A percentile compares a stretch with the other conserved stretches of the same genome.
These are phyloP conservation scores for Pinus taeda DNA, from an alignment of 75 land plant species.

Conservation along the genomic window DNA sequence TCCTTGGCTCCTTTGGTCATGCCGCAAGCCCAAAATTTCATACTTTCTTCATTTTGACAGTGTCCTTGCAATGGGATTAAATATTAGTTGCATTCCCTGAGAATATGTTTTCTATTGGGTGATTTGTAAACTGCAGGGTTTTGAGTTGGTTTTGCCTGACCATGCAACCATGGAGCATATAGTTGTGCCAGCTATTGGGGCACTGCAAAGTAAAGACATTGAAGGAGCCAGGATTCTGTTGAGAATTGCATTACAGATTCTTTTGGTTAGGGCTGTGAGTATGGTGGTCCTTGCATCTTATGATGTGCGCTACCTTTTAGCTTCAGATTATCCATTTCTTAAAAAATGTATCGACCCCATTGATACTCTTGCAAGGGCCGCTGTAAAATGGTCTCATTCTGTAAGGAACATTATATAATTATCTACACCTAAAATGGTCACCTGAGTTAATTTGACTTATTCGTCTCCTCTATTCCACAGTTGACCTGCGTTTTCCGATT, in stretches of 20 bases:
- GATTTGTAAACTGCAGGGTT: slow-evolving; percentile 42
- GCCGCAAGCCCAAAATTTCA: too few species aligned
- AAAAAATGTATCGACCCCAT: slow-evolving; percentile 59
- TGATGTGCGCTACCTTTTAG: slow-evolving; percentile 41
- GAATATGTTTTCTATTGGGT: not conserved
- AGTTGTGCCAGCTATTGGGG: slow-evolving; percentile 56
- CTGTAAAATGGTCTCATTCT: slow-evolving; percentile 38
- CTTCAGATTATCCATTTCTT: slow-evolving; percentile 59
- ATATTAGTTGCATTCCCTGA: too few species aligned
- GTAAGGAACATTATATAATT: too few species aligned
- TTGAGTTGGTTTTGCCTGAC: slow-evolving; percentile 68
- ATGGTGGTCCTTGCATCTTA: slow-evolving; percentile 52
- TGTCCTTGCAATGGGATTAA: too few species aligned
- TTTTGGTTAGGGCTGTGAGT: slow-evolving; percentile 64
- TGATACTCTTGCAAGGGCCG: slow-evolving; percentile 46
- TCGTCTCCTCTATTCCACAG: too few species aligned
- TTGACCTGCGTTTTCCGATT: too few species aligned
- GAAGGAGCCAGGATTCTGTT: slow-evolving; percentile 61
- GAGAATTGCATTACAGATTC: slow-evolving; percentile 64
- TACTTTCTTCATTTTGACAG: too few species aligned
- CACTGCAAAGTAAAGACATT: slow-evolving; percentile 48
- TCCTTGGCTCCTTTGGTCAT: too few species aligned
- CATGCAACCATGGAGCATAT: slow-evolving; percentile 72
- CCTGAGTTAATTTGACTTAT: too few species aligned
- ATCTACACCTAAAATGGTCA: too few species aligned